Base-by-base conservation (phyloP, 139 green algal genomes). In the Coelastrella sp. region DNA sequence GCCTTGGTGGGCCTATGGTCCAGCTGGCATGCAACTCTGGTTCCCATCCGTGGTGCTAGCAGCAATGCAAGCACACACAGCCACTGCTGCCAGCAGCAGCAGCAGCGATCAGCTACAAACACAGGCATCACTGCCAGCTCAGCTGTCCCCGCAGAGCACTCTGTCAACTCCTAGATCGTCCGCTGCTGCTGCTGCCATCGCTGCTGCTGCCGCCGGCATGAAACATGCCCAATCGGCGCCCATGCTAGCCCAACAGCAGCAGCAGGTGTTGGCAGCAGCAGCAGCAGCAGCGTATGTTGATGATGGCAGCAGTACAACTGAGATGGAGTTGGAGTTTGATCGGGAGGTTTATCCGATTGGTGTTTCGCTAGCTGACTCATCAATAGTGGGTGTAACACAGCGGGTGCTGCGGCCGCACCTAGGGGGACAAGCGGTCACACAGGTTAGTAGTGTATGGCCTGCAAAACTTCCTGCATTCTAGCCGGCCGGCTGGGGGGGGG, bases 281-380 rank as follows among this genome's bases (percentile, higher is more conserved):
- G 58, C 22, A 4, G 14, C 22, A 61, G 84, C 84, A 22, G 68
- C 68, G 32, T 71, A 68, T 22, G 19, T 7, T 17, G 75, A 6
- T 7, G 65, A 71, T 73, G 61, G 59, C 80, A 56, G 60, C n/a
- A 65, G 73, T 58, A 82, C 3, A 66, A 89, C 91, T 0, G 98
- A 99, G 92, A 96, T 97, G 0, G 98, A 99, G 96, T 96, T 99
- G 19, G 98, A 99, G 86, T 99, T 99, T 90, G 98, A 99, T 93
- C 73, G 88, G 47, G 94, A 98, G 91, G 97, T 99, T 65, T 99
- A 99, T 91, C 98, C 98, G 0, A 92, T 99, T 32, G 97, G 97
- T 59, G 94, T 99, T 76, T 98, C 96, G 1, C 89, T 98, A 10
- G 94, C 96, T 6, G 97, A 98, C 58, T 96, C 96, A 3, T 94